Conservation (phyloP, 202 grass and related monocot genomes). For the Zizania palustris region DNA sequence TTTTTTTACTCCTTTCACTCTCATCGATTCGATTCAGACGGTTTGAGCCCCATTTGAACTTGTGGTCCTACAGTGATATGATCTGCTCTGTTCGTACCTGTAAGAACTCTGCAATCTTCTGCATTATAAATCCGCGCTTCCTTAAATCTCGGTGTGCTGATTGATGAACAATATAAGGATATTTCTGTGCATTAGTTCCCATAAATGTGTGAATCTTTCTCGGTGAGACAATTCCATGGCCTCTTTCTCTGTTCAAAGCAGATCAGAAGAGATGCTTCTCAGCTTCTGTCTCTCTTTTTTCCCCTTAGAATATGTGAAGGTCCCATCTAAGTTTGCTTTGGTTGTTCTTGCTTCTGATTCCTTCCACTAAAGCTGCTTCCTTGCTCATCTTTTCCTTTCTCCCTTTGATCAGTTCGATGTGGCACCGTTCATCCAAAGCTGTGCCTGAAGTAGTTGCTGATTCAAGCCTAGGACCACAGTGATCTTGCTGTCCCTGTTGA, state of each 20-base stretch:
- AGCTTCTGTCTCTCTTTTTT: neutral
- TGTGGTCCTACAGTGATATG: slow-evolving; percentile 22
- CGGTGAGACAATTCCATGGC: neutral
- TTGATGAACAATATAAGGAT: too few relatives aligned
- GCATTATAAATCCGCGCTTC: slow-evolving; percentile 10
- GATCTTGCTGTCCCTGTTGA: neutral
- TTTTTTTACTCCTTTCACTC: neutral
- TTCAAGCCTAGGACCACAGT: neutral
- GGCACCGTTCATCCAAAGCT: slow-evolving; percentile 21
- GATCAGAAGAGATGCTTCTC: neutral
- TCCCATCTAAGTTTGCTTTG: slow-evolving; percentile 18
- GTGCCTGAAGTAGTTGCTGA: neutral
- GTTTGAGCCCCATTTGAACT: slow-evolving; percentile 30
- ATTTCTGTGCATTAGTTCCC: neutral
- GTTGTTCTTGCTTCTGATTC: slow-evolving; percentile 48
- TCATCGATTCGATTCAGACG: slow-evolving; percentile 19
- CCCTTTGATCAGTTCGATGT: slow-evolving; percentile 31
- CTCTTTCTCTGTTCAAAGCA: slow-evolving; percentile 30
- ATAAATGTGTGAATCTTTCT: neutral
- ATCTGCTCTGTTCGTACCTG: slow-evolving; percentile 20
- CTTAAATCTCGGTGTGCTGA: neutral
- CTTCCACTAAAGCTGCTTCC: slow-evolving; percentile 39
- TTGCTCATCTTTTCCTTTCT: neutral
- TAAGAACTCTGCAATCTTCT: slow-evolving; percentile 21
- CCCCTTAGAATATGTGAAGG: slow-evolving; percentile 2